A percentile compares a stretch with the other conserved stretches of the same genome.
Conservation (phyloP, 148 eudicot species). For the Nyssa sinensis region DNA sequence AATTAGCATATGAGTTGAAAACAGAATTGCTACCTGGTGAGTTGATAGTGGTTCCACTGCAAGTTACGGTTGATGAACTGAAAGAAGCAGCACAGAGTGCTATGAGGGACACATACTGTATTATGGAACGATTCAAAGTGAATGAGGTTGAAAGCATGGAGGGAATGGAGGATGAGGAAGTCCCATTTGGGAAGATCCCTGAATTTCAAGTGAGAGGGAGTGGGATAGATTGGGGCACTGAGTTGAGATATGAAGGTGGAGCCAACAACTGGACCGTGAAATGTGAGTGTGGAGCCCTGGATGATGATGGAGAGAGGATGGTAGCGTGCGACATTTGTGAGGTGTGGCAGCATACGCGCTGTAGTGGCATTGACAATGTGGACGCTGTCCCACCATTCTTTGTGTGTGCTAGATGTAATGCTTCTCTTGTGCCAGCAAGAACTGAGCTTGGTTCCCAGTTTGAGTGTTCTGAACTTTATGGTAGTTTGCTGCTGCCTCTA, state of each 20-base stretch:
- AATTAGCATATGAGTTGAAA: conserved; percentile 24
- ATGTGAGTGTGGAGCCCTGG: conserved; percentile 79
- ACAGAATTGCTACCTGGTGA: conserved; percentile 40
- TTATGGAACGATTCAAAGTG: conserved; percentile 36
- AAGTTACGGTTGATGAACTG: conserved; percentile 59
- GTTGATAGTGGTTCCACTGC: conserved; percentile 47
- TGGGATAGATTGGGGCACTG: conserved; percentile 41
- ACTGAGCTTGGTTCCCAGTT: background rate
- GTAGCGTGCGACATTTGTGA: conserved; percentile 84
- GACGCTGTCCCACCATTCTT: conserved; percentile 70
- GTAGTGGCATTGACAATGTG: conserved; percentile 68
- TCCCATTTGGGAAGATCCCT: conserved; percentile 52
- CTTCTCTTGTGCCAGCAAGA: conserved; percentile 45
- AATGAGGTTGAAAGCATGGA: conserved; percentile 42
- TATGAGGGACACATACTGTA: conserved; percentile 72
- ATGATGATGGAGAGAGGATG: conserved; percentile 99
- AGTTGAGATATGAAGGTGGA: conserved; percentile 64
- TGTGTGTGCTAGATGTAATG: conserved; percentile 60
- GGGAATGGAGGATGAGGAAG: conserved; percentile 42
- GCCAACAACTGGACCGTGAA: conserved; percentile 69
- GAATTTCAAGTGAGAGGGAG: conserved; percentile 46
- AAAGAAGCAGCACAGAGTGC: conserved; percentile 48
- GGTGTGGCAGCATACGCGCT: conserved; percentile 84
- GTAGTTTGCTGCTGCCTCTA: no score
- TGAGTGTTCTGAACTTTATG: background rate